Conservation (phyloP, 805 yeast genomes). For the Monosporozyma unispora region DNA sequence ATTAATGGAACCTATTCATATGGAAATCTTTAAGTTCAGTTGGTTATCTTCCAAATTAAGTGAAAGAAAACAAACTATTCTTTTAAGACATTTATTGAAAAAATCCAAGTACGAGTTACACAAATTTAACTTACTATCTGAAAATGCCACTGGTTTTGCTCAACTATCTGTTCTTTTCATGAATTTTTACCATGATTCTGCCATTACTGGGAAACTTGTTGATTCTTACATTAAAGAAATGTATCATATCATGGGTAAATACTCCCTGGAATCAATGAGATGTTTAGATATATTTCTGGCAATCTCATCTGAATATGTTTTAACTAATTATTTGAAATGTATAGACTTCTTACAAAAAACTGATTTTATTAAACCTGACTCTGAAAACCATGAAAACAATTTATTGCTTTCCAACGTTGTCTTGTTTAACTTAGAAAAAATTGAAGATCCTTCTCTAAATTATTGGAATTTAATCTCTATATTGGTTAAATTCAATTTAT, state of each 20-base stretch:
- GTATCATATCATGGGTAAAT: conserved; percentile 61
- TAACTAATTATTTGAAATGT: conserved; percentile 38
- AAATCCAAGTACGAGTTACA: conserved; percentile 33
- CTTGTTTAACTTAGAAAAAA: conserved; percentile 33
- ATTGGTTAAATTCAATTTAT: conserved; percentile 54
- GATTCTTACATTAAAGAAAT: conserved; percentile 40
- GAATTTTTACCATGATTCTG: conserved; percentile 34
- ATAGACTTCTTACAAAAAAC: conserved; percentile 44
- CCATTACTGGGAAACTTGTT: conserved; percentile 33
- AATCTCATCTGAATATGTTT: conserved; percentile 38
- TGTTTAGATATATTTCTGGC: conserved; percentile 56
- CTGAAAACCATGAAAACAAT: conserved; percentile 38
- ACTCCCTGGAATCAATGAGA: conserved; percentile 62
- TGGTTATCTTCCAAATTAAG: conserved; percentile 25
- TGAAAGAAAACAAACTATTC: conserved; percentile 14
- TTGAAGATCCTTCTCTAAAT: conserved; percentile 16
- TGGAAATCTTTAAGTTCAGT: conserved; percentile 24
- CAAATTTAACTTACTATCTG: conserved; percentile 60
- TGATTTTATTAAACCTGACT: conserved; percentile 55
- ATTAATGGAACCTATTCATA: conserved; percentile 8
- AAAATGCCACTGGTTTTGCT: conserved; percentile 72
- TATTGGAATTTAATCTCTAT: conserved; percentile 42
- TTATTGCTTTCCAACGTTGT: conserved; percentile 45
- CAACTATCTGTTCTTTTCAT: conserved; percentile 46
- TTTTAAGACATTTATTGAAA: conserved; percentile 21